Evolutionary conservation across 1,139 yeast species (phyloP).

Genomic region (Pichia sp.): DNA sequence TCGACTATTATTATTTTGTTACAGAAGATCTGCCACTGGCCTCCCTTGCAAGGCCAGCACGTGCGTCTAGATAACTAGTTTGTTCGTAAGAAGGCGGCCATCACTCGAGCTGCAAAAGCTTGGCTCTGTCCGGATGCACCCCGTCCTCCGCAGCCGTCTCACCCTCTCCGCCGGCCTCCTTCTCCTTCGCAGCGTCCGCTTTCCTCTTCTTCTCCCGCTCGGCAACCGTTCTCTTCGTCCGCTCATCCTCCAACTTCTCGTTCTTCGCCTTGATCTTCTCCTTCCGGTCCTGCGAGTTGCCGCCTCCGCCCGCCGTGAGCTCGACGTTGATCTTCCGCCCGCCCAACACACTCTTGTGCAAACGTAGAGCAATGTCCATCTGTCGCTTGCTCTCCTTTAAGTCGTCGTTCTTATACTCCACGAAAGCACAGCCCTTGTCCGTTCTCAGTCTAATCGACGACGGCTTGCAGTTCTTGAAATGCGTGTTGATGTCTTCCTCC

Average conservation of each 20-base stretch:
- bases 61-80: no score
- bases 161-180: constrained; percentile 5
- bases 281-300: constrained; percentile 68
- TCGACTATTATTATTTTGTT: background rate
- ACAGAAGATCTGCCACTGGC: no score
- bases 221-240: constrained; percentile 46
- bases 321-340: constrained; percentile 86
- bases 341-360: constrained; percentile 70
- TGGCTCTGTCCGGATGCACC: constrained; percentile 59
- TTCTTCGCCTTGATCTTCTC: constrained; percentile 76
- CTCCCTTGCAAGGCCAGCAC: no score
- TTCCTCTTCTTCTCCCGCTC: constrained; percentile 32
- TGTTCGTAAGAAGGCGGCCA: background rate
- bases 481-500: constrained; percentile 59
- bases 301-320: constrained; percentile 97
- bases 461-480: constrained; percentile 72
- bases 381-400: constrained; percentile 63
- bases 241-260: constrained; percentile 62
- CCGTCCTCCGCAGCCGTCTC: constrained; percentile 30
- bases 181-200: constrained; percentile 24
- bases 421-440: constrained; percentile 88
- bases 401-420: constrained; percentile 66
- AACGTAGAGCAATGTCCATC: constrained; percentile 75
- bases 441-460: constrained; percentile 70
- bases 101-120: constrained; percentile 33